Base-by-base conservation (phyloP, 371 early-diverging fungal genomes). In the Cokeromyces recurvatus region DNA sequence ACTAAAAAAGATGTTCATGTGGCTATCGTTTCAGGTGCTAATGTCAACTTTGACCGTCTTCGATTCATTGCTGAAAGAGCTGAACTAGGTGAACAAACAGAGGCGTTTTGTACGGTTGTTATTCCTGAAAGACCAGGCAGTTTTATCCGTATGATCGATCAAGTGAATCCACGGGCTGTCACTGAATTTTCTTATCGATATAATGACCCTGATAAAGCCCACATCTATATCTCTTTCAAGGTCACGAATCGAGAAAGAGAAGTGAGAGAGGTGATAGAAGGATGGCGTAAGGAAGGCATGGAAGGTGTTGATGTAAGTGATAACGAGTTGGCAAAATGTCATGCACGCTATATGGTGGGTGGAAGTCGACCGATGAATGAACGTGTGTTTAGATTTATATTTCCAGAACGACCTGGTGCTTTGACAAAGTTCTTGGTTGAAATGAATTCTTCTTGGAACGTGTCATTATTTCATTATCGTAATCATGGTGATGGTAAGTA, bases 41-140 rank as follows among this genome's bases (percentile, higher is more conserved):
- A 98, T 71, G 95, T 96, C 85, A 93, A 96, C 72, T 98, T 96
- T 80, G 93, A 94, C 61, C 85, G 95, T 4, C 74, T 98, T 15
- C 80, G 95, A 17, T 97, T 95, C 55, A 95, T 98, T 11, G 92
- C 94, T 14, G 96, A 96, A 60, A 87, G 95, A 43, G 92, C 96
- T 0, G 85, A 87, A 10, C 62, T 96, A 11, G 97, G 98, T 50
- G 94, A 95, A 62, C 71, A 85, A 29, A 73, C 74, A 20, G 98
- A 97, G 60, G 95, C 88, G 1, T 79, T 98, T n/a, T 72, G 94
- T 36, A 84, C 86, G 2, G 91, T 90, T 8, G 81, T 83, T n/a
- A 87, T 96, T 34, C 94, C 95, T 16, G 97, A 96, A 61, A 50
- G 61, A 37, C 93, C 96, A 1, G 95, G 97, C 23, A 82, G 90